A percentile compares a stretch with the other conserved stretches of the same genome.
Conservation (phyloP, 2,329 filamentous ascomycete species). For the Aspergillus flavus region DNA sequence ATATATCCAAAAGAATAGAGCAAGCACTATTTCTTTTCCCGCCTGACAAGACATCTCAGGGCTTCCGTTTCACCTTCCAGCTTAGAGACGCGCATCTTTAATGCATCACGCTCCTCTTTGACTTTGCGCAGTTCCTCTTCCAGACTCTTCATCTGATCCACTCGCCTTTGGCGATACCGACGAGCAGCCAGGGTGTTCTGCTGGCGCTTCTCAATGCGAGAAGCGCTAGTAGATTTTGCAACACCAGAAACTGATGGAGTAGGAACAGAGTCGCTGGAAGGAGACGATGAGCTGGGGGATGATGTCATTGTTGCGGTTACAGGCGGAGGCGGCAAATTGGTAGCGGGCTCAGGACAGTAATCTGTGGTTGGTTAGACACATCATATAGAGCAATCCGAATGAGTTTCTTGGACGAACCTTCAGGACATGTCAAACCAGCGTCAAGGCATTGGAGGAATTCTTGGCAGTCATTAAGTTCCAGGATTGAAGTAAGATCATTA, state of each 20-base stretch:
- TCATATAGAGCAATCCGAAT: neutral
- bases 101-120: conserved; percentile 12
- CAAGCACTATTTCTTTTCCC: conserved; percentile 10
- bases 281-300: conserved; percentile 7
- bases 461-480: neutral
- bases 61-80: conserved; percentile 17
- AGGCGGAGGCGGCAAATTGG: neutral
- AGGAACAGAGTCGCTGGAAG: conserved; percentile 7
- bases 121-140: conserved; percentile 15
- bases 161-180: conserved; percentile 12
- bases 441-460: conserved; percentile 9
- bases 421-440: conserved; percentile 1
- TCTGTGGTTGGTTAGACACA: conserved; percentile 1
- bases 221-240: conserved; percentile 1
- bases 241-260: neutral
- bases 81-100: conserved; percentile 16
- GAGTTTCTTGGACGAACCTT: neutral
- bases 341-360: neutral
- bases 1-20: neutral
- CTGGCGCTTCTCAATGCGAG: conserved; percentile 14
- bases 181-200: conserved; percentile 12
- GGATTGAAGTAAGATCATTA: neutral
- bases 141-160: conserved; percentile 13
- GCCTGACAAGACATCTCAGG: conserved; percentile 2
- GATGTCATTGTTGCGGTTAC: neutral